Base-by-base conservation (phyloP, 73 alveolate species). In the Paramecium sonneborni region DNA sequence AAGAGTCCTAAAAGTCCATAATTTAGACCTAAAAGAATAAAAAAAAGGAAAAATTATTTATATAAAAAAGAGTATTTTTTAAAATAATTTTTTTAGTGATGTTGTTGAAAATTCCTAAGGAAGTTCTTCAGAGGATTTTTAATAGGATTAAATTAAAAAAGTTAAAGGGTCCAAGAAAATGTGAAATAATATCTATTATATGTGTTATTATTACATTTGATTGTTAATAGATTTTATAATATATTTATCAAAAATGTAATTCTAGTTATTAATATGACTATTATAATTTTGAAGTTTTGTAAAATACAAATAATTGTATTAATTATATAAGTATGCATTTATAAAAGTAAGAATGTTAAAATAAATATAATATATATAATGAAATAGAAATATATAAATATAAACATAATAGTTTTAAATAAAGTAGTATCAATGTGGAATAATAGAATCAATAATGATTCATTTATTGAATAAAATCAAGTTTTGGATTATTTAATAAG, bases 121-220 rank as follows among this genome's bases (percentile, higher is more conserved):
- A n/a, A 35, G 62, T 30, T 79, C 90, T n/a, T 24, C 55, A 37
- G 90, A 79, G 20, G 90, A 79, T 9, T 79, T 24, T 79, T 34
- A 21, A 5, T 24, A 38, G 20, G 55, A 52, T 52, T 52, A 43
- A 12, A 32, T 38, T 9, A 79, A 32, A 11, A 79, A 79, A 79
- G 68, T 52, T 15, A 52, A 52, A 52, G 90, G 90, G 43, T 43
- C 90, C 10, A 79, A 79, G 74, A 79, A 79, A 43, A 37, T 79
- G 8, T 79, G 90, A 39, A 28, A 38, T 72, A 72, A 35, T 35
- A 72, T 72, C 14, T 72, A 72, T 72, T 35, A 52, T 52, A n/a
- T 52, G 1, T 52, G 14, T 52, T 52, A 52, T 15, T 52, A n/a
- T 52, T 52, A 52, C 68, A 52, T 52, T 5, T 52, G 32, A 18